Evolutionary conservation across 176 grass and related monocot genomes (phyloP), one percentile per base, ranked within the genome.

Genomic region (Dendrocalamus sinicus): DNA sequence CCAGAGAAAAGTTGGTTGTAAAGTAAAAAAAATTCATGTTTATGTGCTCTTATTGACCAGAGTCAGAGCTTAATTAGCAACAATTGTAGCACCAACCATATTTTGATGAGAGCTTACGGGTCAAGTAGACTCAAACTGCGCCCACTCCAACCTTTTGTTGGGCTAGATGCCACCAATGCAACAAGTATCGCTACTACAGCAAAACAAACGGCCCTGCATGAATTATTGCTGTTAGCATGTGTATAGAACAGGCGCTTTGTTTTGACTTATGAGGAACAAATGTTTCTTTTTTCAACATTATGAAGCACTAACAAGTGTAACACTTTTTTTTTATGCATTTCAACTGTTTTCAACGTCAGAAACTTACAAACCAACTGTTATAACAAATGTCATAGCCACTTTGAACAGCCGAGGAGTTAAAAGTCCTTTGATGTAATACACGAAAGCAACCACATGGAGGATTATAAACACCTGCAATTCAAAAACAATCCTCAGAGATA

Each of bases 91-190:
- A 9, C 40, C 57, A 78, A 62, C 43, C 7, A 78, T 58, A 58
- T n/a, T 67, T 72, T 69, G n/a, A 73, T n/a, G 26, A 78, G 72
- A 32, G 80, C 91, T 91, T 91, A 95, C 94, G 94, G 94, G 24
- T 95, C 94, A 87, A 93, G 89, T 79, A 95, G 91, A 70, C 94
- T 95, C 81, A 95, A 91, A 89, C 94, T 95, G 69, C 94, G 94
- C 8, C 94, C 93, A 30, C 94, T 95, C 94, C 94, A 95, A 68
- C 94, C 94, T 93, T 93, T 95, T 37, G 94, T 95, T 82, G 94
- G 94, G 75, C 94, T 95, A 81, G 94, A 95, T 75, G 94, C 94
- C 59, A 95, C 94, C 84, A 95, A 61, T 58, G 93, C 93, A 30
- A 91, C 67, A 41, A 95, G 86, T 72, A 95, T 89, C 69, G 91